Evolutionary conservation across 2,329 filamentous ascomycete species (phyloP).

Genomic region (Pseudopyricularia cyperi): DNA sequence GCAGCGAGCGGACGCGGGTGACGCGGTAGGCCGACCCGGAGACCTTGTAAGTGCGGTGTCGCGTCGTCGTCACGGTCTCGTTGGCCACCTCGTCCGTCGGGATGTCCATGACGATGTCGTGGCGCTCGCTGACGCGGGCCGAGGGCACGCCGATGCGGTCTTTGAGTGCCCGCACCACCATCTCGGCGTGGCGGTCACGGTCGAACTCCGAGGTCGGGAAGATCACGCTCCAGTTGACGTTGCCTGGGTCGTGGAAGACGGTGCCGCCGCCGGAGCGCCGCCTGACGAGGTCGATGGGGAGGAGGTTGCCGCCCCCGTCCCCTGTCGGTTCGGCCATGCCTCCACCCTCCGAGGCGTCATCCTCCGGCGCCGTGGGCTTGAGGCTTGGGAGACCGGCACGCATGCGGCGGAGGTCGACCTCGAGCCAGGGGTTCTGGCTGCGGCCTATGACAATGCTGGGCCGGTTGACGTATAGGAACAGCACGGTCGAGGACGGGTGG

Average conservation of each 20-base stretch:
- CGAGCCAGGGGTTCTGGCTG: constrained; percentile 96
- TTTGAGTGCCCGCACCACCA: constrained; percentile 76
- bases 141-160: constrained; percentile 37
- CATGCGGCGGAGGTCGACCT: constrained; percentile 62
- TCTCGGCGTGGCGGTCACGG: constrained; percentile 75
- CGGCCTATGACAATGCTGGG: constrained; percentile 85
- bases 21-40: constrained; percentile 95
- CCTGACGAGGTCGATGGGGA: constrained; percentile 52
- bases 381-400: constrained; percentile 9
- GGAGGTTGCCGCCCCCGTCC: background rate
- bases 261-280: constrained; percentile 80
- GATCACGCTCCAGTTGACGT: constrained; percentile 91
- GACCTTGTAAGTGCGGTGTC: constrained; percentile 54
- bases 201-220: constrained; percentile 66
- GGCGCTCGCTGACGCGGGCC: constrained; percentile 70
- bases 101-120: constrained; percentile 73
- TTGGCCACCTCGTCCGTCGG: constrained; percentile 2
- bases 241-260: constrained; percentile 87
- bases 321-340: constrained; percentile 2
- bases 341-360: too few relatives aligned
- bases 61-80: constrained; percentile 3
- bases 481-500: constrained; percentile 56
- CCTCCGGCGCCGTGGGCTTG: background rate
- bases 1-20: constrained; percentile 62
- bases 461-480: constrained; percentile 80